These are phyloP conservation scores for Aspergillus udagawae DNA, from an alignment of 2,329 filamentous ascomycete species.

Conservation along the genomic window DNA sequence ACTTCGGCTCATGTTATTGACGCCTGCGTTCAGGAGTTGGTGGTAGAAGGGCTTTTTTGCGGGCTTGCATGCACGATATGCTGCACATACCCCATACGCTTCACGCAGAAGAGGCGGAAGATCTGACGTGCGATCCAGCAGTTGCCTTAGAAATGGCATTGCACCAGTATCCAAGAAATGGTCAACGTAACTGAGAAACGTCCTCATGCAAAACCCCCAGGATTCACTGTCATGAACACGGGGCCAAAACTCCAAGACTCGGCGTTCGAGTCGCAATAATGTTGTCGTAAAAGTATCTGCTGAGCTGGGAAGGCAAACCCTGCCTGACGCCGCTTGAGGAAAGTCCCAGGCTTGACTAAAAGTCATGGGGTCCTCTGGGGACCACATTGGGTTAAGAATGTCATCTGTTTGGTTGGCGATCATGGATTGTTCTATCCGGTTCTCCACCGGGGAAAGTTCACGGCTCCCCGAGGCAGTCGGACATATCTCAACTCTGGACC, in stretches of 20 bases:
- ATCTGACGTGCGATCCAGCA: not conserved
- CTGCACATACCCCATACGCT: conserved; percentile 2
- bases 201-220: conserved; percentile 1
- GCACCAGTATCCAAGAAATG: not conserved
- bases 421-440: not conserved
- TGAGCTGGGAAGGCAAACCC: not conserved
- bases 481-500: not conserved
- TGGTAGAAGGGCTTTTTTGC: not conserved
- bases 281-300: not conserved
- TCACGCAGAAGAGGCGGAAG: not conserved
- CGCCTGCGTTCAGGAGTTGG: not conserved
- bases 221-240: conserved; percentile 1
- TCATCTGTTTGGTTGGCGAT: not conserved
- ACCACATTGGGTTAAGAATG: not conserved
- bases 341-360: not conserved
- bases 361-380: not conserved
- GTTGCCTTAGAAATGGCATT: not conserved
- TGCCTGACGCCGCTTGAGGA: not conserved
- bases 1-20: not conserved
- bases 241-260: conserved; percentile 5
- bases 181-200: not conserved
- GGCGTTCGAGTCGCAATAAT: not conserved
- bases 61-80: not conserved
- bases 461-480: not conserved
- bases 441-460: not conserved